Evolutionary conservation across 2,329 filamentous ascomycete species (phyloP).

Genomic region (Fusarium sp.): DNA sequence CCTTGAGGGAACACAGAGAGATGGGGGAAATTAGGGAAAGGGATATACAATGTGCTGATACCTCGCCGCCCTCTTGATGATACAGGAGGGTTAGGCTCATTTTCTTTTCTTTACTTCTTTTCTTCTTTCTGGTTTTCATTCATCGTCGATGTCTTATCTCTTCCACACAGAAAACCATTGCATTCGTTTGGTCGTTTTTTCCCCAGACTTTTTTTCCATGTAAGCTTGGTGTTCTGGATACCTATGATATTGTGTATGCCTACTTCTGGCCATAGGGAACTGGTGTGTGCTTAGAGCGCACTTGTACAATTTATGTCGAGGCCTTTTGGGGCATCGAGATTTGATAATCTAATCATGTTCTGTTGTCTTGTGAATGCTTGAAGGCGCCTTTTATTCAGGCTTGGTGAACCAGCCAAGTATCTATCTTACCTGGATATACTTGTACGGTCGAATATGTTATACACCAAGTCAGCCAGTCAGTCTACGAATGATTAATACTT

Average conservation of each 20-base stretch:
- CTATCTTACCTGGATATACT: not conserved
- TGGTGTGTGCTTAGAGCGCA: constrained; percentile 21
- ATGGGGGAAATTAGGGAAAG: constrained; percentile 8
- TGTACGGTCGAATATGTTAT: not conserved
- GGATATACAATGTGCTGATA: constrained; percentile 46
- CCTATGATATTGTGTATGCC: constrained; percentile 45
- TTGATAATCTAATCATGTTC: constrained; percentile 12
- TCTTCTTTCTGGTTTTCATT: constrained; percentile 15
- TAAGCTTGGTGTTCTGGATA: constrained; percentile 58
- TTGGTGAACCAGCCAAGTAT: not conserved
- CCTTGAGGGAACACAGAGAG: constrained; percentile 13
- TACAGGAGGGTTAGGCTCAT: constrained; percentile 16
- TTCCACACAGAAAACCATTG: constrained; percentile 12
- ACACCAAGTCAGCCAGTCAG: too few species aligned
- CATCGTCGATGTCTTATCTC: constrained; percentile 9
- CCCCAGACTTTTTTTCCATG: constrained; percentile 39
- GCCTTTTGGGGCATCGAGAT: constrained; percentile 17
- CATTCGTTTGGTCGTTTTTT: constrained; percentile 26
- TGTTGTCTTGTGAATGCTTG: not conserved
- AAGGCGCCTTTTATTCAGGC: not conserved
- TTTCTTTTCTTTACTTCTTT: constrained; percentile 19
- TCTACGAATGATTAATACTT: too few species aligned
- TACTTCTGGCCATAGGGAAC: constrained; percentile 29
- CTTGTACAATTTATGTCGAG: constrained; percentile 41
- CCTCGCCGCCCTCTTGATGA: constrained; percentile 35